phyloP scores from a whole-genome alignment of 2,329 filamentous ascomycete species.

The Scedosporium apiospermum region DNA sequence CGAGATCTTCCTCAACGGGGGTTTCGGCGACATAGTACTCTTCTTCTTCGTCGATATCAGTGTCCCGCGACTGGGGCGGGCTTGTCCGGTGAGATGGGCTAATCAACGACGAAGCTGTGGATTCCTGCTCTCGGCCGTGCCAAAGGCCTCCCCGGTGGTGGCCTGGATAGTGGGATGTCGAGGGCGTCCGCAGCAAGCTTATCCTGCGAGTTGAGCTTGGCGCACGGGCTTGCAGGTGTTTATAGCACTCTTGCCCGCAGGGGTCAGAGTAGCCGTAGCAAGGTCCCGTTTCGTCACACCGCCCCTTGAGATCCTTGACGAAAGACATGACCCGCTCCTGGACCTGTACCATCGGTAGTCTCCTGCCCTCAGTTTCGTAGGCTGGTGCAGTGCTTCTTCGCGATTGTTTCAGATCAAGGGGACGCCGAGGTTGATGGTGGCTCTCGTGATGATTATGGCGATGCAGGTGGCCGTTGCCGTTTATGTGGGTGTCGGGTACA shows the following conservation, averaged over 20 bases:
- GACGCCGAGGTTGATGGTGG: neutral
- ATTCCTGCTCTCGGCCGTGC: neutral
- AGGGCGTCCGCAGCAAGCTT: neutral
- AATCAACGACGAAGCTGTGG: neutral
- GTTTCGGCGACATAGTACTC: neutral
- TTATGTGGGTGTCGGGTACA: slow-evolving; percentile 6
- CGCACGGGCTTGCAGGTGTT: slow-evolving; percentile 37
- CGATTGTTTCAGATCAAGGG: neutral
- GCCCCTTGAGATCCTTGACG: slow-evolving; percentile 53
- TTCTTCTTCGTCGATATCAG: neutral
- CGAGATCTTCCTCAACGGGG: slow-evolving; percentile 22
- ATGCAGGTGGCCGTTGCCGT: slow-evolving; percentile 11
- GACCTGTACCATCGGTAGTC: slow-evolving; percentile 45
- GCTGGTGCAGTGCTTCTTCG: neutral
- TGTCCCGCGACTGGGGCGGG: neutral
- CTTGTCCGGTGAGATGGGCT: neutral
- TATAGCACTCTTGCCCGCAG: slow-evolving; percentile 57
- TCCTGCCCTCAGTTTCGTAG: slow-evolving; percentile 12
- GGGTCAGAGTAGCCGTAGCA: slow-evolving; percentile 58
- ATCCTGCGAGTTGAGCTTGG: slow-evolving; percentile 21
- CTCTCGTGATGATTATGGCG: neutral
- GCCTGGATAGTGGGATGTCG: neutral
- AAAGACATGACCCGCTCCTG: slow-evolving; percentile 52
- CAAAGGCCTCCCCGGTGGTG: neutral
- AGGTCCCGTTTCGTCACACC: slow-evolving; percentile 50